A percentile compares a stretch with the other conserved stretches of the same genome.
Conservation (phyloP, 306 rosid genomes). For the Vicia faba region DNA sequence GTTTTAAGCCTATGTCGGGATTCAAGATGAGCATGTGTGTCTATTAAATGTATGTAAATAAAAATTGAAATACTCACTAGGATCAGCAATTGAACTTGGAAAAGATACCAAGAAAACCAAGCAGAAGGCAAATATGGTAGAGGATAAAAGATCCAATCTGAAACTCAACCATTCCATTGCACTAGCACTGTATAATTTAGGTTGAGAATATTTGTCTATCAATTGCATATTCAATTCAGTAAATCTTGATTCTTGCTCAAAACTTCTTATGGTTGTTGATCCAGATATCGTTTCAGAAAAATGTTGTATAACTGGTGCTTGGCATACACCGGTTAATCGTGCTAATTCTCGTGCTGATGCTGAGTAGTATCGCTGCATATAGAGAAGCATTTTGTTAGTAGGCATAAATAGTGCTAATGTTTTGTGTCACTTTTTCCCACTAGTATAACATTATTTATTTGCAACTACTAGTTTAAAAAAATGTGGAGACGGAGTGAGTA, state of each 20-base stretch:
- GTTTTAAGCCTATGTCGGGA: neutral
- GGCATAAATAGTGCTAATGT: neutral
- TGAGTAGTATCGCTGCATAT: conserved; percentile 67
- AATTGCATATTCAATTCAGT: conserved; percentile 61
- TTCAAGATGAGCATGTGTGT: neutral
- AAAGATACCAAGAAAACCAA: conserved; percentile 46
- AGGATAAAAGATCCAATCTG: conserved; percentile 1
- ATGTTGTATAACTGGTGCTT: conserved; percentile 85
- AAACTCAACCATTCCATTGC: conserved; percentile 75
- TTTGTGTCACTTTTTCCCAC: neutral
- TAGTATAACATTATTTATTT: too few relatives aligned
- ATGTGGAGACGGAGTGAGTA: too few relatives aligned
- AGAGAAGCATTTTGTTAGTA: neutral
- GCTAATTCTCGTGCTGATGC: conserved; percentile 73
- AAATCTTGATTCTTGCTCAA: conserved; percentile 72
- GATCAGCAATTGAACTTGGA: conserved; percentile 61
- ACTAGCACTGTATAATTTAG: conserved; percentile 54
- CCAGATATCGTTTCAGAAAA: conserved; percentile 85
- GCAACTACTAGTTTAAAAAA: too few relatives aligned
- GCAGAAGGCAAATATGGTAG: neutral
- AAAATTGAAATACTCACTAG: conserved; percentile 35
- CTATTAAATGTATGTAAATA: neutral
- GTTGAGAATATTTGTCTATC: conserved; percentile 65
- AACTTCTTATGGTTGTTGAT: conserved; percentile 75
- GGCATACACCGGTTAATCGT: conserved; percentile 73